Conservation (phyloP, 371 early-diverging fungal genomes). For the Mucor racemosus region DNA sequence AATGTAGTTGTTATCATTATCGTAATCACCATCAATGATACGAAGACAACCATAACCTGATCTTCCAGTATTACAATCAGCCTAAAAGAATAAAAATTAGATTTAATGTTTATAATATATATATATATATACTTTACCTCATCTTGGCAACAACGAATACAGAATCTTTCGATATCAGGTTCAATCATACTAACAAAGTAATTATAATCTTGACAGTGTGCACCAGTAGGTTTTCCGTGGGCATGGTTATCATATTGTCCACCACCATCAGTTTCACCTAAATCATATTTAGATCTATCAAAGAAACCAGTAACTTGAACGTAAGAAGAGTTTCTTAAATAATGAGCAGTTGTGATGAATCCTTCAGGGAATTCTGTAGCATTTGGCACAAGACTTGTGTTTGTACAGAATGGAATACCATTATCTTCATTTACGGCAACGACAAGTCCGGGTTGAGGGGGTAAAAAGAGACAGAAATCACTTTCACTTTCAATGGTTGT, state of each 20-base stretch:
- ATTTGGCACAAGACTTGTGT: conserved; percentile 38
- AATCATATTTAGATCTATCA: conserved; percentile 50
- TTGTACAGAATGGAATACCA: conserved; percentile 61
- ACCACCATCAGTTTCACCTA: conserved; percentile 52
- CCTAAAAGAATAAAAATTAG: conserved; percentile 16
- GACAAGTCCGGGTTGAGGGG: conserved; percentile 60
- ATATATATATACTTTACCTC: conserved; percentile 15
- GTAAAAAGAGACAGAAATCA: conserved; percentile 63
- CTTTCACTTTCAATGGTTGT: conserved; percentile 34
- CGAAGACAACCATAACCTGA: conserved; percentile 47
- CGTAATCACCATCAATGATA: conserved; percentile 49
- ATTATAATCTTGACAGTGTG: conserved; percentile 44
- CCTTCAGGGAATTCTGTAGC: conserved; percentile 56
- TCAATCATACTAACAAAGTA: conserved; percentile 57
- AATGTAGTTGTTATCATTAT: conserved; percentile 20
- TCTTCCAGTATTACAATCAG: conserved; percentile 42
- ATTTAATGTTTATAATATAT: neutral
- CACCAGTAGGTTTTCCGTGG: conserved; percentile 39
- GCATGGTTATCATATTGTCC: conserved; percentile 54
- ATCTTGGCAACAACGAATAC: conserved; percentile 53
- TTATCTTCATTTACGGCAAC: conserved; percentile 56
- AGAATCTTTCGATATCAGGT: conserved; percentile 50
- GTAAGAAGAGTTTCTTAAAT: conserved; percentile 41
- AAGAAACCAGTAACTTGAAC: conserved; percentile 63
- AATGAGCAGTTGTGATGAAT: conserved; percentile 58